Base-by-base conservation (phyloP, 768 basidiomycete species). In the Amanita polypyramis region DNA sequence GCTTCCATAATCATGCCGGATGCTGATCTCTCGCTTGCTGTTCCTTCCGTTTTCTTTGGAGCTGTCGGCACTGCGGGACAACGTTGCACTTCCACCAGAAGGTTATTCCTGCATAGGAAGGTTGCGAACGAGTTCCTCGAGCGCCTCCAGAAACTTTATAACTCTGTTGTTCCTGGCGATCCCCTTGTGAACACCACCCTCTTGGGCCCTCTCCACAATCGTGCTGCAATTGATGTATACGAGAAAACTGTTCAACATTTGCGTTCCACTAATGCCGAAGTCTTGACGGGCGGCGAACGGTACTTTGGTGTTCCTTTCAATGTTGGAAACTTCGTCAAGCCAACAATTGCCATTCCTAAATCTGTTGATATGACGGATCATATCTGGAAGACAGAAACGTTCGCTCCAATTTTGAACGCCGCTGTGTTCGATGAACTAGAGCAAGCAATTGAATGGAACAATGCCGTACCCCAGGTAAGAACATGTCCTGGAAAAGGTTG, bases 1-100 rank as follows among this genome's bases (percentile, higher is more conserved):
- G 93, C 94, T 54, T 82, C 90, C 34, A 82, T 96, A 56, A 75
- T 98, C 54, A 86, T 96, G 79, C 78, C 88, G 43, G 95, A 96
- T 67, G 94, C 95, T 15, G 92, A 96, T 65, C 76, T 96, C 19
- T 74, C 76, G 27, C 80, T 96, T 55, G 94, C 95, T 32, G 78
- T 96, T 12, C 88, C 88, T 11, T 78, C 91, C 3, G 85, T 94
- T 23, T 89, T 92, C 63, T 97, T 97, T 66, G 89, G 94, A 32
- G 90, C 95, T 23, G 82, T 96, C 38, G 95, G 95, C 49, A 77
- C 76, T 29, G 74, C 75, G 56, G 76, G 76, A n/a, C 73, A 75
- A 55, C 77, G 85, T 38, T 97, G 95, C 69, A 98, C 95, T 1
- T 84, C 92, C 29, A 97, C 94, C 1, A 79, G 95, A 51, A 75